Percentiles rank a stretch among this genome's conserved stretches.
phyloP scores from a whole-genome alignment of 1,139 yeast genomes.

The Scheffersomyces parashehatae region DNA sequence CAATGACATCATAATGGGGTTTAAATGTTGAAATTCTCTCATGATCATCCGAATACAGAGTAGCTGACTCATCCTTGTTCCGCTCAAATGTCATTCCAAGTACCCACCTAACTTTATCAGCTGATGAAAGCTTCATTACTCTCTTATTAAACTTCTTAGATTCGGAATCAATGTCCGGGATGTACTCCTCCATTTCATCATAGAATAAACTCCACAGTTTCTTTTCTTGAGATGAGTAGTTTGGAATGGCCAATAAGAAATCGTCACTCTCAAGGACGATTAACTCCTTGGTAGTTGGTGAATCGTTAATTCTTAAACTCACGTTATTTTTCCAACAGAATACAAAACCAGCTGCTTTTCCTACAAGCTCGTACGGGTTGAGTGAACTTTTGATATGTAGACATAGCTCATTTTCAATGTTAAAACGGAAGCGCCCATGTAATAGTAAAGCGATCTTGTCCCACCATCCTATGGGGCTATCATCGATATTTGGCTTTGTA shows the following conservation, averaged over 20 bases:
- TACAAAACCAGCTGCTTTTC: slow-evolving; percentile 75
- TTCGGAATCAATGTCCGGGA: slow-evolving; percentile 23
- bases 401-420: slow-evolving; percentile 51
- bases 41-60: slow-evolving; percentile 29
- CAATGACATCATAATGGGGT: slow-evolving; percentile 46
- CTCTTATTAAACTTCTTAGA: slow-evolving; percentile 36
- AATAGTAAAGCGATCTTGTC: slow-evolving; percentile 43
- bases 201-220: slow-evolving; percentile 39
- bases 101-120: slow-evolving; percentile 43
- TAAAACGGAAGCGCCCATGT: slow-evolving; percentile 56
- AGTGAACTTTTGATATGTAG: slow-evolving; percentile 65
- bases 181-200: slow-evolving; percentile 22
- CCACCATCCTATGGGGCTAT: slow-evolving; percentile 83
- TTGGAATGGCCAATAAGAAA: slow-evolving; percentile 68
- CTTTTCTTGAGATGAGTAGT: slow-evolving; percentile 39
- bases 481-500: slow-evolving; percentile 77
- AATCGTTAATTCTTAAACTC: slow-evolving; percentile 57
- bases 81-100: slow-evolving; percentile 46
- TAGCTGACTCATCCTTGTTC: slow-evolving; percentile 20
- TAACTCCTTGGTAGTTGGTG: slow-evolving; percentile 62
- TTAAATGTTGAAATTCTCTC: slow-evolving; percentile 34
- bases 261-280: slow-evolving; percentile 65
- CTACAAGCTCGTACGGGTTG: slow-evolving; percentile 73
- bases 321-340: slow-evolving; percentile 77
- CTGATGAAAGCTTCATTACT: slow-evolving; percentile 40